Evolutionary conservation across 352 stramenopile genomes (phyloP).

Genomic region (Phytophthora parvispora): DNA sequence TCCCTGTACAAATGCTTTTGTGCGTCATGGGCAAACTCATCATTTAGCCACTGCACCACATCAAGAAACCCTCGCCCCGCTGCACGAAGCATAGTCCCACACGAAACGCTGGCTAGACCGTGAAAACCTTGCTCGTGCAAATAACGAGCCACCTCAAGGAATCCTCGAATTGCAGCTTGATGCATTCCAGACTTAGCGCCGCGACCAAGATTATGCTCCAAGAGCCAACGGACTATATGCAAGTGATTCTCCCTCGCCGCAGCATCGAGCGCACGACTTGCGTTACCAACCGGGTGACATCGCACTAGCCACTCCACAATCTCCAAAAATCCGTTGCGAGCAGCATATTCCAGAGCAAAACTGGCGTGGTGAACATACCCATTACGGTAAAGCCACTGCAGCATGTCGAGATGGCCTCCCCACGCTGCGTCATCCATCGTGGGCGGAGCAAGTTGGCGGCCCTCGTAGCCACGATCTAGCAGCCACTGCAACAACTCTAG

Average conservation of each 20-base stretch:
- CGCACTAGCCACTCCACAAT: conserved; percentile 46
- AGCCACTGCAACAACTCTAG: conserved; percentile 39
- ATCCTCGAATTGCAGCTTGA: conserved; percentile 34
- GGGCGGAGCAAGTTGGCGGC: conserved; percentile 30
- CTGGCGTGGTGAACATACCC: conserved; percentile 35
- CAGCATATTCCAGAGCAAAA: conserved; percentile 44
- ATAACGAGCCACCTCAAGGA: conserved; percentile 33
- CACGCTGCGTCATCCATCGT: conserved; percentile 40
- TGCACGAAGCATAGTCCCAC: conserved; percentile 40
- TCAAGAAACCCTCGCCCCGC: conserved; percentile 35
- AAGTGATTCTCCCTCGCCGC: conserved; percentile 31
- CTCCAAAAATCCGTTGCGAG: conserved; percentile 45
- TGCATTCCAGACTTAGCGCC: conserved; percentile 38
- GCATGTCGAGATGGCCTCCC: conserved; percentile 28
- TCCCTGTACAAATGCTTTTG: conserved; percentile 28
- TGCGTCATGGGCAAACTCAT: conserved; percentile 18
- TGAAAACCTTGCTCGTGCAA: conserved; percentile 30
- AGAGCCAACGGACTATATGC: conserved; percentile 28
- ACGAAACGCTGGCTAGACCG: conserved; percentile 26
- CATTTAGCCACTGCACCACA: conserved; percentile 39
- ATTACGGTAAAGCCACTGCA: conserved; percentile 38
- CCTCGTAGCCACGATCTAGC: conserved; percentile 25
- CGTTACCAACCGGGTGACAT: conserved; percentile 36
- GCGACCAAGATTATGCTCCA: conserved; percentile 35
- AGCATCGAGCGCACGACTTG: conserved; percentile 40